These are phyloP conservation scores for Aureobasidium subglaciale DNA, from an alignment of 2,329 filamentous ascomycete species.

Conservation along the genomic window DNA sequence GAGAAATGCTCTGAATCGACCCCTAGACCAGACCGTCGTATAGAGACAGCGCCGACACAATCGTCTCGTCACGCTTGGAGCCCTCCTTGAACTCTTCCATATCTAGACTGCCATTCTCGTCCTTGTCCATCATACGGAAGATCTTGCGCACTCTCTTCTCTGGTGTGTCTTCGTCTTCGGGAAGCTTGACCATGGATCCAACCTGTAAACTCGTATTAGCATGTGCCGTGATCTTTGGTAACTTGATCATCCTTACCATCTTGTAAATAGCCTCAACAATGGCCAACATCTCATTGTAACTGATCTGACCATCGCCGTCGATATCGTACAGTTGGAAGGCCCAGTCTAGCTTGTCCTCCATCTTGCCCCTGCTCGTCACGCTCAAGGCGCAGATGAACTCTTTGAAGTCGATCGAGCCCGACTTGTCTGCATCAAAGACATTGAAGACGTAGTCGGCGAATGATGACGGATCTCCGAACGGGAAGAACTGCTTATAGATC, in stretches of 20 bases:
- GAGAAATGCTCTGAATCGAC: neutral
- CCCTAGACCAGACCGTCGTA: constrained; percentile 89
- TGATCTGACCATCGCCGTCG: constrained; percentile 97
- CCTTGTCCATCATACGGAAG: constrained; percentile 99
- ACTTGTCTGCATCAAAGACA: constrained; percentile 96
- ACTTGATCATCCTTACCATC: constrained; percentile 58
- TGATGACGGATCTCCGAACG: constrained; percentile 91
- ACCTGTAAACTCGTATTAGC: constrained; percentile 52
- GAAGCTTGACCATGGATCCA: constrained; percentile 97
- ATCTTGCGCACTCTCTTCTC: constrained; percentile 98
- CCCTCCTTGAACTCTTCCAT: constrained; percentile 99
- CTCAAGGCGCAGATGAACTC: constrained; percentile 98
- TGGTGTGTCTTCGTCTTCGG: constrained; percentile 96
- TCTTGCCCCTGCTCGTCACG: constrained; percentile 93
- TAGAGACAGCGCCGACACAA: constrained; percentile 90
- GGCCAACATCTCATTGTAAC: constrained; percentile 96
- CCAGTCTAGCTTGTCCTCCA: constrained; percentile 99
- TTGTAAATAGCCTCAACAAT: constrained; percentile 99
- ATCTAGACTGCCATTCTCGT: constrained; percentile 94
- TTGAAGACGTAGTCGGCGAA: constrained; percentile 99
- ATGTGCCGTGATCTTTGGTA: neutral
- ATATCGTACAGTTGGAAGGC: constrained; percentile 99
- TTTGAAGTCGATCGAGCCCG: constrained; percentile 97
- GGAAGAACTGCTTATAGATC: constrained; percentile 99
- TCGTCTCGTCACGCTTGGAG: constrained; percentile 97